Conservation (phyloP, 192 early-diverging fungal species). For the Backusella psychrophila region DNA sequence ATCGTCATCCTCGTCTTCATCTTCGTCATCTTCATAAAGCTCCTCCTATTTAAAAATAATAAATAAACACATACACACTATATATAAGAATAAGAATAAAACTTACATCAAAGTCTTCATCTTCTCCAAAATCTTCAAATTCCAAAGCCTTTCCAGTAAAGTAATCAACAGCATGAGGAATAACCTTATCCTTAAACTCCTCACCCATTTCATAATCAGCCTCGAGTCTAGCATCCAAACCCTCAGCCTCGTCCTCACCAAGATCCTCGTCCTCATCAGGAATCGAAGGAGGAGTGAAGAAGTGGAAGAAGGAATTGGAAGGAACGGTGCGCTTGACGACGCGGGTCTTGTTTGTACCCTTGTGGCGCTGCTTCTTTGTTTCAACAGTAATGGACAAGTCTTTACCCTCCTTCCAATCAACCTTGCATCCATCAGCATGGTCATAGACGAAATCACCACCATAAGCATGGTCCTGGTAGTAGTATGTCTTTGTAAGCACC, state of each 20-base stretch:
- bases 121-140: conserved; percentile 68
- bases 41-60: conserved; percentile 37
- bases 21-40: conserved; percentile 56
- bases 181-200: conserved; percentile 97
- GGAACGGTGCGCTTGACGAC: conserved; percentile 97
- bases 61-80: not conserved
- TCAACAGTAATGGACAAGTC: conserved; percentile 91
- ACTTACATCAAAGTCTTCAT: conserved; percentile 50
- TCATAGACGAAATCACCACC: conserved; percentile 89
- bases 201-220: conserved; percentile 91
- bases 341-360: conserved; percentile 97
- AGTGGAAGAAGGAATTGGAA: conserved; percentile 95
- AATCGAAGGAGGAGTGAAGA: conserved; percentile 88
- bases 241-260: conserved; percentile 70
- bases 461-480: conserved; percentile 79
- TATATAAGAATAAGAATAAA: not conserved
- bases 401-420: conserved; percentile 97
- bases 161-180: conserved; percentile 96
- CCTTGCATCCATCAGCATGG: conserved; percentile 87
- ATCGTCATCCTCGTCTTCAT: conserved; percentile 10
- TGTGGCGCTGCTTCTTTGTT: conserved; percentile 99
- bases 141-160: conserved; percentile 97
- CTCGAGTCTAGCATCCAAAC: conserved; percentile 86
- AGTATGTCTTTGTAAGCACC: conserved; percentile 91
- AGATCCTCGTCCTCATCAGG: conserved; percentile 72